phyloP scores from a whole-genome alignment of 1,139 yeast genomes.

The Pneumocystis murina region DNA sequence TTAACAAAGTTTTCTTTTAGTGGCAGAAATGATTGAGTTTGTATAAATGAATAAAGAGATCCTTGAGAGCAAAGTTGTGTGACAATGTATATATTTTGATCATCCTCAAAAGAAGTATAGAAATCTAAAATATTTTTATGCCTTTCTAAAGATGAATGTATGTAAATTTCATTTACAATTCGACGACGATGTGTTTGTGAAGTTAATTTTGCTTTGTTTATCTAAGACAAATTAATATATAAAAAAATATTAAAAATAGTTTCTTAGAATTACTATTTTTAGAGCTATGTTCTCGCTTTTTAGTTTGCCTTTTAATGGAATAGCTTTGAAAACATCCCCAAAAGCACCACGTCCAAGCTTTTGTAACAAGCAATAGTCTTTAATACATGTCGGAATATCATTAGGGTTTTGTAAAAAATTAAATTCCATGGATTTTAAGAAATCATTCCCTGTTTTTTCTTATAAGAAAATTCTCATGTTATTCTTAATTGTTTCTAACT shows the following conservation, averaged over 20 bases:
- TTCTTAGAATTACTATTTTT: conserved; percentile 4
- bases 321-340: conserved; percentile 10
- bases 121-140: conserved; percentile 85
- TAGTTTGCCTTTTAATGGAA: conserved; percentile 6
- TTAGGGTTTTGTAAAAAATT: not conserved
- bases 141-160: conserved; percentile 4
- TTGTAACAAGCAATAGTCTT: conserved; percentile 8
- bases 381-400: not conserved
- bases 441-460: not conserved
- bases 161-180: conserved; percentile 7
- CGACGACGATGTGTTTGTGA: conserved; percentile 7
- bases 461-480: not conserved
- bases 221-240: not conserved
- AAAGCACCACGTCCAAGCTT: conserved; percentile 11
- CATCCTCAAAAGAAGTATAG: conserved; percentile 89
- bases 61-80: conserved; percentile 81
- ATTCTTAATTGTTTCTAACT: not conserved
- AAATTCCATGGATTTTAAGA: not conserved
- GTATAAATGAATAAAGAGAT: conserved; percentile 32
- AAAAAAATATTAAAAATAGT: not conserved
- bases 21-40: conserved; percentile 5
- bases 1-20: conserved; percentile 18
- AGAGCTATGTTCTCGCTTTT: conserved; percentile 5
- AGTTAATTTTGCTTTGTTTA: conserved; percentile 6
- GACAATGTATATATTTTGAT: conserved; percentile 77